Evolutionary conservation across 1,139 yeast genomes (phyloP).

Genomic region (Magnusiomyces paraingens): DNA sequence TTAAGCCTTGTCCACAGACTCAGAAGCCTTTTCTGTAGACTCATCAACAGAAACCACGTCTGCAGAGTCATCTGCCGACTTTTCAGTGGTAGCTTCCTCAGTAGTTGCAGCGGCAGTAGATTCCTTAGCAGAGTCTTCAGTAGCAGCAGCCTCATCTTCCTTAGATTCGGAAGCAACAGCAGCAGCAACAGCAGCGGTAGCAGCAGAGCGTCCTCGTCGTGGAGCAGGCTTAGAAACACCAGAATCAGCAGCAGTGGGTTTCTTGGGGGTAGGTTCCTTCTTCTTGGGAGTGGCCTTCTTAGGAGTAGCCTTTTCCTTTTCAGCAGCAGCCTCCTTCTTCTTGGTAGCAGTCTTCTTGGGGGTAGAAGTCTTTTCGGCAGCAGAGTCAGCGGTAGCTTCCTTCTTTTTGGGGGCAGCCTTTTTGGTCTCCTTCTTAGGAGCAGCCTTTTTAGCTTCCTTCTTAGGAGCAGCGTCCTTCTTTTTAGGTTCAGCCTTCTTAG

Average conservation of each 20-base stretch:
- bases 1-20: neutral
- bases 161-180: neutral
- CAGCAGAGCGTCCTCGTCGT: conserved; percentile 1
- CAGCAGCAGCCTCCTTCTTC: conserved; percentile 20
- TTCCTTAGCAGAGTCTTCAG: neutral
- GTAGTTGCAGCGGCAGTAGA: too few species aligned
- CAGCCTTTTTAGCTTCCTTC: conserved; percentile 23
- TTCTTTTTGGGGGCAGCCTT: conserved; percentile 28
- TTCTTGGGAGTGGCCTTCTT: conserved; percentile 29
- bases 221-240: conserved; percentile 15
- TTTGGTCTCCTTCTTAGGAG: conserved; percentile 23
- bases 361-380: conserved; percentile 28
- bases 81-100: too few species aligned
- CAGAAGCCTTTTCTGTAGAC: neutral
- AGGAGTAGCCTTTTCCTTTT: conserved; percentile 21
- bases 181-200: neutral
- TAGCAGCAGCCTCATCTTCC: neutral
- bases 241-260: conserved; percentile 27
- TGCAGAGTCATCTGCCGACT: neutral
- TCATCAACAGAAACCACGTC: neutral
- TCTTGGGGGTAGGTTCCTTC: conserved; percentile 14
- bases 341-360: conserved; percentile 23
- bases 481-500: conserved; percentile 24
- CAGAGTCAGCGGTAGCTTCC: conserved; percentile 22
- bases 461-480: conserved; percentile 20